A percentile compares a stretch with the other conserved stretches of the same genome.
Evolutionary conservation across 495 filamentous ascomycete species (phyloP).

Genomic region (Xylona heveae): DNA sequence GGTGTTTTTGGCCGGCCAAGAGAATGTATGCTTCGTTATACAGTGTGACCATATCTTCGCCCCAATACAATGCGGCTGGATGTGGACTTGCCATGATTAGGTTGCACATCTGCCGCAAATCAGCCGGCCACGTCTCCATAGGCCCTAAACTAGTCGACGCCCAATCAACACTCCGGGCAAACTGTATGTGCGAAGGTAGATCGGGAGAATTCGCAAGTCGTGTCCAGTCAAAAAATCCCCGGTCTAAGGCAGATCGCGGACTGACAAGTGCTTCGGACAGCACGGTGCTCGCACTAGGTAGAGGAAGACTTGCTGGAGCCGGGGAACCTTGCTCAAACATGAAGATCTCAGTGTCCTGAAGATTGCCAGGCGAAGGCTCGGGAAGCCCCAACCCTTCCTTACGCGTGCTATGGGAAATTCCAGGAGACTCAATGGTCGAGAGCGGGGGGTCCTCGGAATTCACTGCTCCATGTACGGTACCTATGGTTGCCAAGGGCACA

Average conservation of each 20-base stretch:
- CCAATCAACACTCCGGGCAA: constrained; percentile 45
- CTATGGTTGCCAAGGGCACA: too few species aligned
- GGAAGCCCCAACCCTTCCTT: too few species aligned
- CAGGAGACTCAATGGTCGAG: too few species aligned
- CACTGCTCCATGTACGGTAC: too few species aligned
- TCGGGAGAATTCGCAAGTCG: constrained; percentile 31
- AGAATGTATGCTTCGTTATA: constrained; percentile 56
- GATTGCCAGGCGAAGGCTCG: too few species aligned
- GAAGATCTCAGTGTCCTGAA: too few species aligned
- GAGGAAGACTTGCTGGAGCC: constrained; percentile 3
- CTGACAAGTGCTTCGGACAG: constrained; percentile 9
- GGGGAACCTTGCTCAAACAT: too few species aligned
- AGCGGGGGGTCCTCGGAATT: too few species aligned
- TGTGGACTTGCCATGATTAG: constrained; percentile 53
- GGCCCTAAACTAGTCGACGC: constrained; percentile 38
- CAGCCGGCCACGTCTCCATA: constrained; percentile 38
- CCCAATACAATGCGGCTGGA: constrained; percentile 56
- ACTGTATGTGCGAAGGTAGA: constrained; percentile 39
- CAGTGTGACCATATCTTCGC: constrained; percentile 37
- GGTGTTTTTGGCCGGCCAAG: constrained; percentile 49
- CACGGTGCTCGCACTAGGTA: neutral
- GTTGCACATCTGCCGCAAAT: constrained; percentile 41
- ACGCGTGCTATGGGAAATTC: too few species aligned
- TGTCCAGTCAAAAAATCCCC: constrained; percentile 45
- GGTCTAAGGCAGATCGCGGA: constrained; percentile 10